Conservation (phyloP, 352 stramenopile genomes). For the Pythium aquatile region DNA sequence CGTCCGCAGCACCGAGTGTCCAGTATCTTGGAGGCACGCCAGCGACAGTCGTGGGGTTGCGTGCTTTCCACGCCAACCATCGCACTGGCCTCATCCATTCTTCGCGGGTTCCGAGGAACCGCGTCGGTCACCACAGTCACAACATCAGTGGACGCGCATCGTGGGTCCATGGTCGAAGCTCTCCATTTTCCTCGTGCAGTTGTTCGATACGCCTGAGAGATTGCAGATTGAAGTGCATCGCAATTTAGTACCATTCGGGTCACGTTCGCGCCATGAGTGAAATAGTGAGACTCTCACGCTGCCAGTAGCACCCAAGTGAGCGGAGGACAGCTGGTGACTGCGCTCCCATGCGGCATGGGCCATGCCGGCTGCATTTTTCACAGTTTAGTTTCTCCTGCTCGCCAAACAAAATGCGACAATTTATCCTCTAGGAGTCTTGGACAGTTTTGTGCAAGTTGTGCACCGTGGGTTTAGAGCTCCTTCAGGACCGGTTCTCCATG, state of each 20-base stretch:
- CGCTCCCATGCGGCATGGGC: not conserved
- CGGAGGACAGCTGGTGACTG: not conserved
- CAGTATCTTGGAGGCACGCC: not conserved
- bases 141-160: not conserved
- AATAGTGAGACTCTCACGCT: too few species aligned
- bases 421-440: too few species aligned
- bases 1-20: not conserved
- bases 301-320: not conserved
- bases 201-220: too few species aligned
- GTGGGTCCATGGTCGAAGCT: not conserved
- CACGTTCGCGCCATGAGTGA: too few species aligned
- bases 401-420: too few species aligned
- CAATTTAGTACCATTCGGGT: too few species aligned
- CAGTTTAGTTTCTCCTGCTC: not conserved
- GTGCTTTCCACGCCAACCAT: slow-evolving; percentile 1
- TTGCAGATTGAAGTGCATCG: not conserved
- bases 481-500: too few species aligned
- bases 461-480: too few species aligned
- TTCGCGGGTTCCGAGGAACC: not conserved
- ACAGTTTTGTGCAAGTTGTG: too few species aligned
- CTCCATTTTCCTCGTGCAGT: not conserved
- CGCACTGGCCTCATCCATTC: slow-evolving; percentile 1
- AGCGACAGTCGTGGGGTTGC: not conserved
- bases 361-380: not conserved
- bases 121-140: not conserved